These are phyloP conservation scores for Malbranchea zuffiana DNA, from an alignment of 2,329 filamentous ascomycete genomes.

Conservation along the genomic window DNA sequence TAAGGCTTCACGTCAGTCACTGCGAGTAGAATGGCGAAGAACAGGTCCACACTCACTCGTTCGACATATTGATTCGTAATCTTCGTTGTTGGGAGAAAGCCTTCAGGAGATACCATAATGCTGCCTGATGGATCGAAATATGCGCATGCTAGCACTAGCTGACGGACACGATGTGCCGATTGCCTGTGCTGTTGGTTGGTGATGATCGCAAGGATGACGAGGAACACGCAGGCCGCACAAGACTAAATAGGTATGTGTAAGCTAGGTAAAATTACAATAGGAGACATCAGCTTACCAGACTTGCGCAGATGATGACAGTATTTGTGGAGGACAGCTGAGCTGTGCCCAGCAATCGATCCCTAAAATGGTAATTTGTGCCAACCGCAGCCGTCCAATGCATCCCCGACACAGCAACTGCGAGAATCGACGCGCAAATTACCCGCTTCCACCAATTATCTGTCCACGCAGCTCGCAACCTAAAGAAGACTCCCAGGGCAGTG, in stretches of 20 bases:
- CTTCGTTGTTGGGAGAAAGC: slow-evolving; percentile 43
- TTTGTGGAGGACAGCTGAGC: slow-evolving; percentile 47
- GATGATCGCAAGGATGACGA: slow-evolving; percentile 46
- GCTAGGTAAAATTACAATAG: not conserved
- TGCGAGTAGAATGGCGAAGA: not conserved
- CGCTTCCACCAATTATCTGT: slow-evolving; percentile 70
- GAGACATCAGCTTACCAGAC: slow-evolving; percentile 44
- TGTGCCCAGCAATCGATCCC: slow-evolving; percentile 34
- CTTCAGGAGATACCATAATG: slow-evolving; percentile 38
- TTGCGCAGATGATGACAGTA: slow-evolving; percentile 63
- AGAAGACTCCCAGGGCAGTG: slow-evolving; percentile 62
- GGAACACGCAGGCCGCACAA: slow-evolving; percentile 49
- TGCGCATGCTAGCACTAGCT: slow-evolving; percentile 42
- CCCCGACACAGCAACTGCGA: slow-evolving; percentile 65
- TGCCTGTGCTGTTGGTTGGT: slow-evolving; percentile 44
- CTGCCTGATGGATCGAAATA: slow-evolving; percentile 36
- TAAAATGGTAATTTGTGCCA: slow-evolving; percentile 57
- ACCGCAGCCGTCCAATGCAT: slow-evolving; percentile 79
- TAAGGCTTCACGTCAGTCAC: slow-evolving; percentile 13
- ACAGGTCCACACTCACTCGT: slow-evolving; percentile 36
- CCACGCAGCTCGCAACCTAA: slow-evolving; percentile 65
- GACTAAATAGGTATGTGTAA: slow-evolving; percentile 37
- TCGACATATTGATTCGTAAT: slow-evolving; percentile 69
- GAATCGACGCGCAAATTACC: slow-evolving; percentile 51
- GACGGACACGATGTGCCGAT: slow-evolving; percentile 50